Conservation (phyloP, 495 filamentous ascomycete genomes). For the Copromyces sp. region DNA sequence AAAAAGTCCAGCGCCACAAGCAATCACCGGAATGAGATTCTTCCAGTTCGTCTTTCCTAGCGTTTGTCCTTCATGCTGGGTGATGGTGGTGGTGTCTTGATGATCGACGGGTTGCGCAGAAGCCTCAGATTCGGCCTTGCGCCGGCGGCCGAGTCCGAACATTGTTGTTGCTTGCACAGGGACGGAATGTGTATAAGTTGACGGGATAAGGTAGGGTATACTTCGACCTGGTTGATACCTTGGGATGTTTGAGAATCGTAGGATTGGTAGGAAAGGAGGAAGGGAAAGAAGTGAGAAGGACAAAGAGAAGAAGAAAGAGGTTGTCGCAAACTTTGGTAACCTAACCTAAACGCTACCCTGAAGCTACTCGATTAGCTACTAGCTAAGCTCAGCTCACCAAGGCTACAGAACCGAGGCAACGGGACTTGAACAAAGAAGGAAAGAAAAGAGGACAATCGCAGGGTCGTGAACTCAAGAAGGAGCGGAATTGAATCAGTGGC, state of each 20-base stretch:
- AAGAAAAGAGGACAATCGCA: not conserved
- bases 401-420: not conserved
- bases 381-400: not conserved
- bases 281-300: not conserved
- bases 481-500: not conserved
- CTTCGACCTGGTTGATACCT: not conserved
- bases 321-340: not conserved
- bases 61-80: not conserved
- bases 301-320: not conserved
- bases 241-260: not conserved
- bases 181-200: too few species aligned
- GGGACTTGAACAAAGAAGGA: not conserved
- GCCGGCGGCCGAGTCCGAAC: not conserved
- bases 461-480: not conserved
- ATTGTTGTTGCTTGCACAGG: too few species aligned
- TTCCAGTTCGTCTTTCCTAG: conserved; percentile 3
- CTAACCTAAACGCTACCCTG: not conserved
- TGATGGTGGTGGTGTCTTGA: not conserved
- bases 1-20: conserved; percentile 83
- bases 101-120: not conserved
- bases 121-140: not conserved
- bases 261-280: not conserved
- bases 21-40: conserved; percentile 44
- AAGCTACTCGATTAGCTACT: not conserved
- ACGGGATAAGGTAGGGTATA: too few species aligned